Percentiles rank a stretch among this genome's conserved stretches.
Evolutionary conservation across 1,139 yeast genomes (phyloP).

Genomic region (Pichia sp.): DNA sequence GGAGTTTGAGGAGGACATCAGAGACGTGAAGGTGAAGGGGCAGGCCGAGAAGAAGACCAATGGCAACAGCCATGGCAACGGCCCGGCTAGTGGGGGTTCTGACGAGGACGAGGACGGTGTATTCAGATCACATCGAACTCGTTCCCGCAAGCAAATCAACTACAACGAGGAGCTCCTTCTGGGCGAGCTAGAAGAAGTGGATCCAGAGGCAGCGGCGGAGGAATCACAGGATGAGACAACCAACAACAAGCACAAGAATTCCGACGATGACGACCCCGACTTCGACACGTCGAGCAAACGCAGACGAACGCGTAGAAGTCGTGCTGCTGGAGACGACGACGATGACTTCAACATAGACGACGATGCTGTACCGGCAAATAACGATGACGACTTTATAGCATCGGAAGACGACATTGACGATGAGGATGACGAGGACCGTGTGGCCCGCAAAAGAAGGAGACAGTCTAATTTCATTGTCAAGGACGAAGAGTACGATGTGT

Average conservation of each 20-base stretch:
- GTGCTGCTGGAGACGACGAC: constrained; percentile 23
- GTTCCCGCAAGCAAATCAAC: constrained; percentile 28
- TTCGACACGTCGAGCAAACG: constrained; percentile 8
- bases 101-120: constrained; percentile 37
- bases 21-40: constrained; percentile 20
- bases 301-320: constrained; percentile 18
- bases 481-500: constrained; percentile 25
- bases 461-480: constrained; percentile 27
- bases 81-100: constrained; percentile 14
- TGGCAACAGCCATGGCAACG: constrained; percentile 9
- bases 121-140: constrained; percentile 26
- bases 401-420: constrained; percentile 14
- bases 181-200: constrained; percentile 7
- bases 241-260: not conserved
- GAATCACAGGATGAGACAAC: not conserved
- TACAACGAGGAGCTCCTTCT: constrained; percentile 32
- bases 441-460: constrained; percentile 20
- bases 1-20: constrained; percentile 26
- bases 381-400: constrained; percentile 22
- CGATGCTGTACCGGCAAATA: constrained; percentile 8
- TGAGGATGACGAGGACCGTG: constrained; percentile 19
- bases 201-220: constrained; percentile 1
- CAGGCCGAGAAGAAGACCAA: not conserved
- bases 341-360: constrained; percentile 19
- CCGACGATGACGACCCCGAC: constrained; percentile 21